Base-by-base conservation (phyloP, 306 rosid genomes). In the Acacia crassicarpa region DNA sequence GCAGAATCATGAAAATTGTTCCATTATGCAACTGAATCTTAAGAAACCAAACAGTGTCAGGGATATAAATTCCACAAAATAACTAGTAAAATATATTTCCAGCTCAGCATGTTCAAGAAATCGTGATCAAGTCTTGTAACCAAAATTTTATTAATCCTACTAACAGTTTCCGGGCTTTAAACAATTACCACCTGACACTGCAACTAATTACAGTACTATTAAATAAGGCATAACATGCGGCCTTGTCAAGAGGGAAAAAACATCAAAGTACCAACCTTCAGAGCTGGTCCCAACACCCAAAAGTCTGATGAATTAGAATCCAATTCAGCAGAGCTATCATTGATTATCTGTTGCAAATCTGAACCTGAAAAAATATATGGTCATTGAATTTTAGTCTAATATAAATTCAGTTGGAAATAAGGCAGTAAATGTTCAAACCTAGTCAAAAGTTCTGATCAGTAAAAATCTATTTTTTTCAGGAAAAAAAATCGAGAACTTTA, bases 271-370 rank as follows among this genome's bases (percentile, higher is more conserved):
- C 92, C 43, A 82, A 95, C 99, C 98, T 95, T 95, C 80, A 95
- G 84, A 40, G 99, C 97, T 84, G 96, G 93, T 81, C 93, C 93
- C 93, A 95, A 80, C 80, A 93, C 90, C 99, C 99, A 95, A 92
- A 93, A 93, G 78, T 93, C 92, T 23, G 96, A 93, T 32, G 99
- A 95, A 83, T 72, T 86, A 48, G 92, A 85, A 77, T 90, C 91
- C 83, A 93, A 90, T 84, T 95, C 99, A 74, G 88, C 88, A 84
- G 84, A 83, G 82, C 85, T 83, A 82, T 95, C 98, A 75, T 89
- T 87, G 65, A 92, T 87, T 79, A 95, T 84, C 78, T 80, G 92
- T 68, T 90, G 89, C 89, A 93, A 85, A 81, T 89, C 98, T 8
- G 81, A 27, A 80, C 87, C 95, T 91, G 84, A 33, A 38, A 82